These are phyloP conservation scores for Colletotrichum cuscutae DNA, from an alignment of 2,329 filamentous ascomycete genomes.

Conservation along the genomic window DNA sequence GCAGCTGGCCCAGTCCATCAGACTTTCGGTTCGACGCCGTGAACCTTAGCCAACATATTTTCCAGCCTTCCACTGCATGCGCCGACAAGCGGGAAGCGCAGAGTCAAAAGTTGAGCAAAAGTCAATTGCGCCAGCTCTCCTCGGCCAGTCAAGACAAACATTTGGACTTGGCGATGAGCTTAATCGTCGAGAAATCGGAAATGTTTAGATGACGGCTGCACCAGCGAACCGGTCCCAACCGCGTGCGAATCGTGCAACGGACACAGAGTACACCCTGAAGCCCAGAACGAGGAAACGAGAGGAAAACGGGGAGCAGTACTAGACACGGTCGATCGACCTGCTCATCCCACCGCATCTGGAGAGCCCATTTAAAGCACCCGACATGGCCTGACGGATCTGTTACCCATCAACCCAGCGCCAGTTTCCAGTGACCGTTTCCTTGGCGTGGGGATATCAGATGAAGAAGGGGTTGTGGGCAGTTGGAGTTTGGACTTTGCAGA, in stretches of 20 bases:
- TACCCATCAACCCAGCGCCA: neutral
- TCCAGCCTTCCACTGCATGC: neutral
- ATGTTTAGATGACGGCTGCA: conserved; percentile 8
- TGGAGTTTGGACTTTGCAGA: conserved; percentile 15
- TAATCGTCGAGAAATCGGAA: neutral
- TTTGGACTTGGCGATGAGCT: conserved; percentile 25
- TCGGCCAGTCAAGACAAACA: conserved; percentile 7
- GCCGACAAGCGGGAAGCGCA: conserved; percentile 6
- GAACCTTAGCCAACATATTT: neutral
- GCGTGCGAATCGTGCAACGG: conserved; percentile 7
- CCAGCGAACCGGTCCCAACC: neutral
- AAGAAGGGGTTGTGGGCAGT: conserved; percentile 17
- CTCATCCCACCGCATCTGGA: conserved; percentile 11
- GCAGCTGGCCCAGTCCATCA: conserved; percentile 8
- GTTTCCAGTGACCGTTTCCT: conserved; percentile 15
- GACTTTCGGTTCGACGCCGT: conserved; percentile 17
- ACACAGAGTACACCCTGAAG: conserved; percentile 1
- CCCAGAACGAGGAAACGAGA: neutral
- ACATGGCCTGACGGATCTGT: conserved; percentile 13
- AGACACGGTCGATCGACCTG: conserved; percentile 3
- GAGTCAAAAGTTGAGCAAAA: neutral
- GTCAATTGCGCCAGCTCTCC: conserved; percentile 28
- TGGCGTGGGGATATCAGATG: conserved; percentile 33
- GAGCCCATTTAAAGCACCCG: conserved; percentile 4
- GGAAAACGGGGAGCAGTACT: neutral